phyloP scores from a whole-genome alignment of 441 rosid genomes.

The Lepidium campestre region DNA sequence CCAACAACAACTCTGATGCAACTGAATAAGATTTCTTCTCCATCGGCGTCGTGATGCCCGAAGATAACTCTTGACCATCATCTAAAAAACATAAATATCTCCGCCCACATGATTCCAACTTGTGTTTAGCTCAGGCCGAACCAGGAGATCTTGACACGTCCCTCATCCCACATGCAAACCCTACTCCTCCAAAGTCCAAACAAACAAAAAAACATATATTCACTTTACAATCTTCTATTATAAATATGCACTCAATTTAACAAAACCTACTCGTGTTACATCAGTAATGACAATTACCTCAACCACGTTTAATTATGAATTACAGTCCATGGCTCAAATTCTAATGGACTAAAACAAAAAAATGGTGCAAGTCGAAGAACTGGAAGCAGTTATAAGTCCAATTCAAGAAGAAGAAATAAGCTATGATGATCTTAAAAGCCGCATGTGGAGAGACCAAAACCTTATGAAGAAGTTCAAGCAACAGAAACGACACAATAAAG shows the following conservation, averaged over 20 bases:
- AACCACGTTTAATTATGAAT: background rate
- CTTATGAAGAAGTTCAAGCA: conserved; percentile 44
- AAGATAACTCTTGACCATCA: conserved; percentile 7
- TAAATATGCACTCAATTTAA: background rate
- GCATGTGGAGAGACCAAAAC: conserved; percentile 57
- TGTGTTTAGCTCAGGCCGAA: conserved; percentile 6
- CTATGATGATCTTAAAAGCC: conserved; percentile 59
- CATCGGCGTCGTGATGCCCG: background rate
- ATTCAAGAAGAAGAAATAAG: conserved; percentile 27
- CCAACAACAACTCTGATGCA: conserved; percentile 71
- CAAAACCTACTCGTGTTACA: background rate
- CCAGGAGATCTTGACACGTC: conserved; percentile 14
- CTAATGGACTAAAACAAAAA: background rate
- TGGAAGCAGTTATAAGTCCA: conserved; percentile 27
- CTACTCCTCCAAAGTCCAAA: background rate
- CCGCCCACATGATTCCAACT: background rate
- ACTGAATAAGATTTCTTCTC: conserved; percentile 28
- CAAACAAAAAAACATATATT: background rate
- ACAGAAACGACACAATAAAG: background rate
- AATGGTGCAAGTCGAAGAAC: conserved; percentile 29
- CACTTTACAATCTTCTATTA: background rate
- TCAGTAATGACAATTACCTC: conserved; percentile 6
- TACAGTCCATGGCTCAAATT: background rate
- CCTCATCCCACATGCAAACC: conserved; percentile 17
- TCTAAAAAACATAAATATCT: conserved; percentile 6